Evolutionary conservation across 495 filamentous ascomycete species (phyloP).

Genomic region (Talaromyces wortmannii): DNA sequence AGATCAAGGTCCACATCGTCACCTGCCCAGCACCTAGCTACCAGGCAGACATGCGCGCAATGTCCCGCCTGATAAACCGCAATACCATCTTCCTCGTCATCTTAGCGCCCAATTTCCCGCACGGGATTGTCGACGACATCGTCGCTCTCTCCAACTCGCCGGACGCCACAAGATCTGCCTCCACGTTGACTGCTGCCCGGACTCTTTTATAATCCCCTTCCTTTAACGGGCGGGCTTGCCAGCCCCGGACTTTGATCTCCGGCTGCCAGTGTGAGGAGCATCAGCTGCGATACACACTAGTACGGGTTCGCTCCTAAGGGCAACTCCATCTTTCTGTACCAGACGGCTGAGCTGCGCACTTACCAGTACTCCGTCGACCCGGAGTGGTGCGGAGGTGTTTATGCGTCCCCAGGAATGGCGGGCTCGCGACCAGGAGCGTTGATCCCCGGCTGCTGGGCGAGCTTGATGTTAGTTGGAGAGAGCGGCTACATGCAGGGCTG

Average conservation of each 20-base stretch:
- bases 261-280: slow-evolving; percentile 87
- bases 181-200: slow-evolving; percentile 95
- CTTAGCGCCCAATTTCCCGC: slow-evolving; percentile 93
- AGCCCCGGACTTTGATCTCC: slow-evolving; percentile 75
- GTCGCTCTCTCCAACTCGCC: slow-evolving; percentile 74
- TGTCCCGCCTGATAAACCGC: slow-evolving; percentile 81
- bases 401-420: slow-evolving; percentile 83
- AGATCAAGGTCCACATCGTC: slow-evolving; percentile 85
- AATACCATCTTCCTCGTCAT: slow-evolving; percentile 96
- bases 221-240: slow-evolving; percentile 82
- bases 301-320: slow-evolving; percentile 99
- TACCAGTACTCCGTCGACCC: slow-evolving; percentile 96
- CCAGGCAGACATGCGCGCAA: slow-evolving; percentile 68
- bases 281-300: slow-evolving; percentile 95
- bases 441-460: slow-evolving; percentile 91
- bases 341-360: slow-evolving; percentile 62
- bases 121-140: slow-evolving; percentile 97
- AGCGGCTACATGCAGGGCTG: slow-evolving; percentile 79
- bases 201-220: slow-evolving; percentile 88
- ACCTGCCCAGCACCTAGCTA: slow-evolving; percentile 79
- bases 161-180: slow-evolving; percentile 70
- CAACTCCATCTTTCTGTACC: slow-evolving; percentile 89
- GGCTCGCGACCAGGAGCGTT: slow-evolving; percentile 88
- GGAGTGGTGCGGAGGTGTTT: slow-evolving; percentile 92
- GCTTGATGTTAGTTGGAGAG: slow-evolving; percentile 80